Conservation (phyloP, 495 filamentous ascomycete genomes). For the Penicillium ucsense region DNA sequence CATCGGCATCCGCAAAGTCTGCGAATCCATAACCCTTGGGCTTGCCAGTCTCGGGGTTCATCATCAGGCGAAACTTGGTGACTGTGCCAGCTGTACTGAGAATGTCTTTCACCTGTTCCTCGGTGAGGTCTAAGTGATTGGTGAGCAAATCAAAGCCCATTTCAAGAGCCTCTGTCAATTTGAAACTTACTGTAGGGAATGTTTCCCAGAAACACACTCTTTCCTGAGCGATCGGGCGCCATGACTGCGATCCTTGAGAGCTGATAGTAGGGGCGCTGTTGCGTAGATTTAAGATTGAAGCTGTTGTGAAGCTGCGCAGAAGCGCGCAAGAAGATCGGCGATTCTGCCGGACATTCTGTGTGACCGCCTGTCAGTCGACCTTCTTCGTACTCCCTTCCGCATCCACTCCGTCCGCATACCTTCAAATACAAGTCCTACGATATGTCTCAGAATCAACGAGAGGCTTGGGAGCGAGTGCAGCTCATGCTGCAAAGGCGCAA, state of each 20-base stretch:
- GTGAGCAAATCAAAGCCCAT: constrained; percentile 2
- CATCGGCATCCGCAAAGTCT: constrained; percentile 83
- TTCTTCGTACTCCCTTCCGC: constrained; percentile 18
- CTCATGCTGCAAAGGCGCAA: constrained; percentile 47
- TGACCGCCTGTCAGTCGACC: constrained; percentile 12
- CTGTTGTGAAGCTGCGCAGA: background rate
- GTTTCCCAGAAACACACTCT: constrained; percentile 76
- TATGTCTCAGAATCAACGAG: constrained; percentile 51
- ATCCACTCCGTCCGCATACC: constrained; percentile 10
- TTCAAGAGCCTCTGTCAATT: too few species aligned
- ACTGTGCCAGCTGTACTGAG: constrained; percentile 82
- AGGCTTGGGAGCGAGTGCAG: constrained; percentile 58
- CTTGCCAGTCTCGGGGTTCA: constrained; percentile 88
- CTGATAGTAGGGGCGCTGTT: background rate
- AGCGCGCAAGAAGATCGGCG: constrained; percentile 4
- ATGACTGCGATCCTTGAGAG: constrained; percentile 24
- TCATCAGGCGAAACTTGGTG: constrained; percentile 86
- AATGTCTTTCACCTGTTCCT: constrained; percentile 89
- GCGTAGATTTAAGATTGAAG: background rate
- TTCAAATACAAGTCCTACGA: constrained; percentile 17
- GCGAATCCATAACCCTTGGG: constrained; percentile 97
- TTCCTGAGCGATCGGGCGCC: constrained; percentile 47
- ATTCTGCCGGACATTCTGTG: constrained; percentile 20
- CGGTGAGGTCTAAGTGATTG: constrained; percentile 59
- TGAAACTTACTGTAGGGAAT: constrained; percentile 53